These are phyloP conservation scores for Calocybe gambosa DNA, from an alignment of 1,284 basidiomycete species.

Conservation along the genomic window DNA sequence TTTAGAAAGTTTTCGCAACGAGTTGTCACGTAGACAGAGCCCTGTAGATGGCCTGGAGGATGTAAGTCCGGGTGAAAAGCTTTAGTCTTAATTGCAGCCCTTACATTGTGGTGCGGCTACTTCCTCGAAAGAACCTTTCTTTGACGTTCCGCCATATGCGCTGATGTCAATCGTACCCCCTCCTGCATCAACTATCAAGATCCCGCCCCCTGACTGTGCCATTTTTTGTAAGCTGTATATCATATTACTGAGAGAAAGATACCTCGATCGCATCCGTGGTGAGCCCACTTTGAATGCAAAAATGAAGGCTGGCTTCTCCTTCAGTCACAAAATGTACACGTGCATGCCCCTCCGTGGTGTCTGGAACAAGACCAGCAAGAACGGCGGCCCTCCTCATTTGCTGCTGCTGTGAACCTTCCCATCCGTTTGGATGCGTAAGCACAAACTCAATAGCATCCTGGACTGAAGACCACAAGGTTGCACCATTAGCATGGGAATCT, in stretches of 20 bases:
- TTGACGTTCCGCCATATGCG: slow-evolving; percentile 6
- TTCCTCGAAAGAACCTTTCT: slow-evolving; percentile 8
- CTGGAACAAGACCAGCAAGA: slow-evolving; percentile 27
- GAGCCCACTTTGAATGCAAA: slow-evolving; percentile 35
- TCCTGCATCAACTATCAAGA: slow-evolving; percentile 47
- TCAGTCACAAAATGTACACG: slow-evolving; percentile 43
- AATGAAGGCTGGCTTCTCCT: slow-evolving; percentile 46
- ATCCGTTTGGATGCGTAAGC: slow-evolving; percentile 37
- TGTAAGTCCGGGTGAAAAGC: slow-evolving; percentile 13
- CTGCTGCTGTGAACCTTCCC: slow-evolving; percentile 36
- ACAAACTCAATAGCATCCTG: slow-evolving; percentile 28
- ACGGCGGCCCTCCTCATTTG: slow-evolving; percentile 36
- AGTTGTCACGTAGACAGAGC: slow-evolving; percentile 19
- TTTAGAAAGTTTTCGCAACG: slow-evolving; percentile 8
- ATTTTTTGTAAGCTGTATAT: neutral
- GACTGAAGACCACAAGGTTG: slow-evolving; percentile 25
- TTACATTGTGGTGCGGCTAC: slow-evolving; percentile 8
- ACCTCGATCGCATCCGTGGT: slow-evolving; percentile 34
- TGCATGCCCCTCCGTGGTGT: slow-evolving; percentile 26
- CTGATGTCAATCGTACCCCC: slow-evolving; percentile 20
- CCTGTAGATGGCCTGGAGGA: slow-evolving; percentile 25
- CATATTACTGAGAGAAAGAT: neutral
- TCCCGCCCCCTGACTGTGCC: slow-evolving; percentile 27
- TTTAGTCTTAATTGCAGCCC: neutral
- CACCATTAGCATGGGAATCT: slow-evolving; percentile 40